These are phyloP conservation scores for Stemphylium vesicarium DNA, from an alignment of 2,329 filamentous ascomycete genomes.

Conservation along the genomic window DNA sequence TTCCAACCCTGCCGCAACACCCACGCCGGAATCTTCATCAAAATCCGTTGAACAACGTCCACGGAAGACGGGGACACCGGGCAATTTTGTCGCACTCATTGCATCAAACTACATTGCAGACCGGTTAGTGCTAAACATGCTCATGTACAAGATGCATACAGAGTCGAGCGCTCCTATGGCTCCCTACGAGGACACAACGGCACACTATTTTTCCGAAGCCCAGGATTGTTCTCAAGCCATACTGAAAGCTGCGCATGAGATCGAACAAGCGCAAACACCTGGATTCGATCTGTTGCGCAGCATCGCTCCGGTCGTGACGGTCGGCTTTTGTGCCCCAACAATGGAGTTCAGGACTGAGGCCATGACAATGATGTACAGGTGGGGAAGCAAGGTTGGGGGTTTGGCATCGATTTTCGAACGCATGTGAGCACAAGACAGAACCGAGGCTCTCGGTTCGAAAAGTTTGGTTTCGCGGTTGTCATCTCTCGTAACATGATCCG, in stretches of 20 bases:
- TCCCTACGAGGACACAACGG: slow-evolving; percentile 5
- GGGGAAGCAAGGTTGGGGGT: slow-evolving; percentile 26
- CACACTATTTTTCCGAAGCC: neutral
- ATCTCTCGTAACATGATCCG: too few relatives aligned
- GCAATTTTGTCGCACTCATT: slow-evolving; percentile 1
- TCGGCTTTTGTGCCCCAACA: slow-evolving; percentile 26
- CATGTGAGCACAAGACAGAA: neutral
- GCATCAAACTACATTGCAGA: slow-evolving; percentile 7
- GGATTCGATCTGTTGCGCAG: slow-evolving; percentile 1
- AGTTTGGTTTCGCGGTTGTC: too few relatives aligned
- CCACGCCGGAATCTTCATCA: neutral
- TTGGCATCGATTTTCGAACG: neutral
- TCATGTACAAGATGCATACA: slow-evolving; percentile 17
- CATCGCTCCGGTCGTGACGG: slow-evolving; percentile 30
- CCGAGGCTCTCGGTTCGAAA: too few relatives aligned
- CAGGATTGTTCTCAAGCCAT: neutral
- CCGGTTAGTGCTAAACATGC: slow-evolving; percentile 5
- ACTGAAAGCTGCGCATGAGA: neutral
- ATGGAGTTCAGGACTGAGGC: slow-evolving; percentile 21
- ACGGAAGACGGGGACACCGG: neutral
- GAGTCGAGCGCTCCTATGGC: neutral
- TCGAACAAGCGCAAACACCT: neutral
- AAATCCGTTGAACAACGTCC: neutral
- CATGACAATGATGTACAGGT: slow-evolving; percentile 31
- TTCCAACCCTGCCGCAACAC: neutral